Evolutionary conservation across 176 grass and related monocot genomes (phyloP), one percentile per base, ranked within the genome.

Genomic region (Rhipidocladum racemiflorum): DNA sequence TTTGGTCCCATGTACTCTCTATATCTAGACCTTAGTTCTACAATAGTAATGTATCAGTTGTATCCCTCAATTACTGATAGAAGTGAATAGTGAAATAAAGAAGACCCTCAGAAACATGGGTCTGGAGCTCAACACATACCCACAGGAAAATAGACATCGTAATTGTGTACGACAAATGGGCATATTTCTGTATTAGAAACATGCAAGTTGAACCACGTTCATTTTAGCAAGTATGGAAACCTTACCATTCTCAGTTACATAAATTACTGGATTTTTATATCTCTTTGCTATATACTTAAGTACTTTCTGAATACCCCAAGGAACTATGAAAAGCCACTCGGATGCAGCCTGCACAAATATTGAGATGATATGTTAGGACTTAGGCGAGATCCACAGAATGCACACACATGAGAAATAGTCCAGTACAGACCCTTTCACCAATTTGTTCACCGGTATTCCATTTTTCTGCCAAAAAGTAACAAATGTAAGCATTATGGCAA

Each of bases 231-330:
- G 39, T 70, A 80, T 82, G 23, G 28, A 74, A 72, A 30, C 30
- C 70, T 56, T 91, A 98, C 96, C 96, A 82, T 98, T 98, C 91
- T 98, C 96, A 27, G 96, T 98, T 34, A 98, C 25, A 88, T 90
- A 93, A 76, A 98, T 88, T 83, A 49, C 70, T 60, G 92, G 92
- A 74, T 89, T 91, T 40, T 84, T 50, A 16, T 98, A 95, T 75
- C 55, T 90, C 70, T 88, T 93, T 63, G 71, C 81, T 69, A 93
- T 54, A 83, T 98, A 88, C 77, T 81, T 91, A 62, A 98, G 93
- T 75, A 74, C 27, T 86, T 88, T 98, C 36, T 17, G 85, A 35
- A 98, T 76, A 32, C 96, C 96, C 96, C 96, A 98, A 88, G 96
- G 96, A 77, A 98, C 92, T 74, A 95, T 93, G 64, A 89, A 91